Evolutionary conservation across 331 rosid species (phyloP), one percentile per base, ranked within the genome.

Genomic region (Ulmus americana): DNA sequence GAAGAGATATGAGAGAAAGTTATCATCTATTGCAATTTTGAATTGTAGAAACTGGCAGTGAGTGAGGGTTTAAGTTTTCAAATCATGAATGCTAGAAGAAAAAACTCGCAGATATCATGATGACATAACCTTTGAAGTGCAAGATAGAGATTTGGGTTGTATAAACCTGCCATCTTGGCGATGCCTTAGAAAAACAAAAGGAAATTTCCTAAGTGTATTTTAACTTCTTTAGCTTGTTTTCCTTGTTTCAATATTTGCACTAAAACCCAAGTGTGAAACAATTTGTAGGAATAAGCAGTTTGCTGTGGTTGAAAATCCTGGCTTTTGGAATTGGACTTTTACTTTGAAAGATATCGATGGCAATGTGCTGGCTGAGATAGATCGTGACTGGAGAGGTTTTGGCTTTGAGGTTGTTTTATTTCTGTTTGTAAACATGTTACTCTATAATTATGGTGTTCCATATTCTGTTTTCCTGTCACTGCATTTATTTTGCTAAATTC

Each of bases 311-410:
- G 98, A 89, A 80, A 92, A 92, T 77, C 96, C 98, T 73, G 98
- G 98, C 80, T 79, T 92, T 39, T 92, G 98, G 98, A 72, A 83
- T 68, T 92, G 98, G 98, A 92, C 98, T 57, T 92, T 92, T 72
- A 89, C 91, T 74, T 72, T 92, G 76, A 92, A 86, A 78, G 95
- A 83, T 72, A 72, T 75, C 55, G 77, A 89, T 66, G 91, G 91
- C 39, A 77, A 84, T 47, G 96, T 92, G 70, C 81, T 92, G 64
- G 98, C 90, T 58, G 80, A 92, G 83, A 76, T 92, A 48, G 94
- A 92, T 74, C 96, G 98, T 75, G 94, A 89, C 72, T 92, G 96
- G 96, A 85, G 98, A 78, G 96, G 98, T 35, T 92, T 92, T 62
- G 96, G 98, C 80, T 85, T 92, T 81, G 98, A 92, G 98, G 98